Base-by-base conservation (phyloP, 2,329 filamentous ascomycete species). In the Endothia cerciana region DNA sequence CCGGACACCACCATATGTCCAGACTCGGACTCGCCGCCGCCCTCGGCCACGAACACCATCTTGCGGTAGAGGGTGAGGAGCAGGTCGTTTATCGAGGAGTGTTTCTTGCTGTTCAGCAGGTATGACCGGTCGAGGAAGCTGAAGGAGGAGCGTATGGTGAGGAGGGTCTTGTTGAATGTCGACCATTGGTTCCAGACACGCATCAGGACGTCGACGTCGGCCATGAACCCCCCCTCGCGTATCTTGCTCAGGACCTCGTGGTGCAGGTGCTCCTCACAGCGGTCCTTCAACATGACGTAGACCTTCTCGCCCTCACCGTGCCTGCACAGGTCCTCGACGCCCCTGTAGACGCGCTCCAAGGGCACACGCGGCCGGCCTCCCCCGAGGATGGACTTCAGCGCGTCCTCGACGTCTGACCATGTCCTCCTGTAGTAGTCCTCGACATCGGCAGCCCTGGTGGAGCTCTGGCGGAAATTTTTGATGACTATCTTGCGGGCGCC, bases 91-190 rank as follows among this genome's bases (percentile, higher is more conserved):
- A 99, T 87, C 41, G 91, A 91, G 11, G 85, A 83, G 43, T 85
- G 79, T 28, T 90, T 87, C 70, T 89, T 88, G 56, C 89, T 88
- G 65, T 90, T 89, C 2, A 97, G 82, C 8, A 99, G 83, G 74
- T 93, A 97, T 2, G 93, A 92, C 69, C 95, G 89, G 75, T 99
- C 94, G 70, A 99, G 85, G 74, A 94, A 99, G 79, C 93, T 97
- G 78, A 97, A 98, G 47, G 96, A 91, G 69, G 91, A 94, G 59
- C 93, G 88, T 62, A 99, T 87, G 17, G 89, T 89, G 70, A 89
- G 86, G 89, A 93, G 71, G 60, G 41, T 43, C 53, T 84, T 81
- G 71, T 89, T 91, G 94, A 94, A 99, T 28, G 81, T 82, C 65
- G 84, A 83, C 94, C 95, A 99, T 62, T 85, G 80, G 40, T 73